Evolutionary conservation across 2,329 filamentous ascomycete species (phyloP), one percentile per base, ranked within the genome.

Genomic region (Colletotrichum theobromicola): DNA sequence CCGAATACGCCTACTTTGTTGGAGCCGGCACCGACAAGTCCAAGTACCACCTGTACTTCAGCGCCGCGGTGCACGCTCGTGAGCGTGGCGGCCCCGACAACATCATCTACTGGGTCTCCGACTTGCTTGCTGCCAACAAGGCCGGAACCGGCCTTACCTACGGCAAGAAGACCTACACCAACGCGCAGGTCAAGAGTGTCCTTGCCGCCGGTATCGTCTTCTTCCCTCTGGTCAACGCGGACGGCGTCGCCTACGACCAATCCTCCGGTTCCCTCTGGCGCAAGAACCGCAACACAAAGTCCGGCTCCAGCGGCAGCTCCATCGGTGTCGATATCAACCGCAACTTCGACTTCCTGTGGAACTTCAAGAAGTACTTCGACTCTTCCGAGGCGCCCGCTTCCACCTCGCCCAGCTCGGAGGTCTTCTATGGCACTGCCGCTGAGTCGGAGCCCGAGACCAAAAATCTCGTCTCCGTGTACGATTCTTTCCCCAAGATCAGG

Each of bases 341-440:
- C 67, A 91, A 90, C 82, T 90, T 90, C 77, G 88, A 90, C 79
- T 89, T 90, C 80, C 79, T 90, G 9, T 92, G 89, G 88, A 86
- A 92, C 81, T 89, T 87, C 77, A 82, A 79, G 35, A 82, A 82
- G 69, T 80, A 84, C 62, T 90, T 89, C 79, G 83, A 82, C 37
- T 73, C 81, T 0, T 77, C 76, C 7, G 87, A 86, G 34, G 79
- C 78, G 2, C 30, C 61, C 26, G 85, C 87, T 3, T 80, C 78
- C 5, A 77, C 82, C 4, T 77, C 81, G 32, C 85, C 87, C 6
- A 81, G 80, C 63, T 84, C 83, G 0, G 83, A 87, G 77, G 82
- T 81, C 10, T 89, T 85, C 77, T 84, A 86, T 72, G 88, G 87
- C 37, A 87, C 84, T 5, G 81, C 80, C 18, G 81, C 87, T 4